Percentiles rank a stretch among this genome's conserved stretches.
These are phyloP conservation scores for Coffea canephora DNA, from an alignment of 257 asterid species.

Conservation along the genomic window DNA sequence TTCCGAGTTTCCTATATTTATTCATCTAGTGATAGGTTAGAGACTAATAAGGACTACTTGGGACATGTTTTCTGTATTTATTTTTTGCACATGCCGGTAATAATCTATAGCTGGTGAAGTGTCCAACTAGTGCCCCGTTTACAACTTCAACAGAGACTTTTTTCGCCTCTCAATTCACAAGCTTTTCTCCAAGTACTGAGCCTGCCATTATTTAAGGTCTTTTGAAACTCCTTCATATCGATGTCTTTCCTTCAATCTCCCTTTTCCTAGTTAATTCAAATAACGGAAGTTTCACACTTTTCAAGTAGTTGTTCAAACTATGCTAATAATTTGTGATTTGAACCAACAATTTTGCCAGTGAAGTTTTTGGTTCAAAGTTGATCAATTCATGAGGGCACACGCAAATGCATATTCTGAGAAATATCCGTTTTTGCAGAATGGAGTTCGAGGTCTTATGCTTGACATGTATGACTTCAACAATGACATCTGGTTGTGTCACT, in stretches of 20 bases:
- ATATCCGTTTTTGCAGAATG: constrained; percentile 50
- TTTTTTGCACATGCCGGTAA: background rate
- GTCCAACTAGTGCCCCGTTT: background rate
- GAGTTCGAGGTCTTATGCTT: constrained; percentile 93
- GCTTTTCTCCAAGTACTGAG: too few species aligned
- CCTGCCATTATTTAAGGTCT: background rate
- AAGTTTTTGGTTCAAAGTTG: background rate
- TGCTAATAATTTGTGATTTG: background rate
- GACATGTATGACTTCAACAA: constrained; percentile 82
- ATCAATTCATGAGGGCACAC: background rate
- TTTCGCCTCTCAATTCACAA: background rate
- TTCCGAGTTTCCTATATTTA: background rate
- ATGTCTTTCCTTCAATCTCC: background rate
- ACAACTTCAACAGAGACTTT: background rate
- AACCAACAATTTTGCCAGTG: background rate
- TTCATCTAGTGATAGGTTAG: too few species aligned
- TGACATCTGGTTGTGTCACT: constrained; percentile 86
- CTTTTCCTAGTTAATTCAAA: background rate
- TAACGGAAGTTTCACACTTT: background rate
- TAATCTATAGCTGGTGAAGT: background rate
- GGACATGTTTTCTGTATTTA: too few species aligned
- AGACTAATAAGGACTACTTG: background rate
- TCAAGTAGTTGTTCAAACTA: background rate
- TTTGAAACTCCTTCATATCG: background rate
- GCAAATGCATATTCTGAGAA: background rate